Evolutionary conservation across 768 basidiomycete species (phyloP), one percentile per base, ranked within the genome.

Genomic region (Russula olivacea): DNA sequence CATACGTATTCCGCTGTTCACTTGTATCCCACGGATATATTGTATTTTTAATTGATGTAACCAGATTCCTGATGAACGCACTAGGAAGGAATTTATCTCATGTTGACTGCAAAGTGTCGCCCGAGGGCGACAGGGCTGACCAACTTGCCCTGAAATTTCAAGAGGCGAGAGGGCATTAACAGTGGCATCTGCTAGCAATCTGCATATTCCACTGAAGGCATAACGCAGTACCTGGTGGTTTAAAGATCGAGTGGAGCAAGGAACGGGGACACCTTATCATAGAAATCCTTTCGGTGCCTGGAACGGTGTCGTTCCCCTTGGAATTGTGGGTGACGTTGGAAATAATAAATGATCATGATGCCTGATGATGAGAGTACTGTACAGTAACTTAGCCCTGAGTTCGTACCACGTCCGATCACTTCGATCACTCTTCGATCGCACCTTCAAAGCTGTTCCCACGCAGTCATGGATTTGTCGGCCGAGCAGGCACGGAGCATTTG

Each of bases 241-340:
- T 19, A 36, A 17, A 34, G 51, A 21, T 8, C 11, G 21, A 25
- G 12, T 4, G 21, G 19, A 10, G 8, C 1, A 57, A 25, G 34
- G 28, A 25, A 7, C 9, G 19, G 19, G 3, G 19, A 40, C 38
- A 14, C 21, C 1, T 36, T 14, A 2, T n/a, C 1, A 21, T 21
- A 14, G 2, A 28, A 4, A 28, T 28, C 28, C 19, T 12, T n/a
- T 55, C 49, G 38, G 61, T 56, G 55, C 55, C 61, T 61, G 55
- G 40, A 45, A n/a, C 4, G 6, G 21, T 34, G 17, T 34, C 14
- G 48, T 23, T 30, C 51, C 40, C 10, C 55, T 43, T 38, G 4
- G 48, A 51, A 40, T 30, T 34, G 34, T 40, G 60, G n/a, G 53
- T n/a, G 30, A 34, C 30, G 21, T 45, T 36, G 8, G 32, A 21